These are phyloP conservation scores for Scorias spongiosa DNA, from an alignment of 2,329 filamentous ascomycete genomes.

Conservation along the genomic window DNA sequence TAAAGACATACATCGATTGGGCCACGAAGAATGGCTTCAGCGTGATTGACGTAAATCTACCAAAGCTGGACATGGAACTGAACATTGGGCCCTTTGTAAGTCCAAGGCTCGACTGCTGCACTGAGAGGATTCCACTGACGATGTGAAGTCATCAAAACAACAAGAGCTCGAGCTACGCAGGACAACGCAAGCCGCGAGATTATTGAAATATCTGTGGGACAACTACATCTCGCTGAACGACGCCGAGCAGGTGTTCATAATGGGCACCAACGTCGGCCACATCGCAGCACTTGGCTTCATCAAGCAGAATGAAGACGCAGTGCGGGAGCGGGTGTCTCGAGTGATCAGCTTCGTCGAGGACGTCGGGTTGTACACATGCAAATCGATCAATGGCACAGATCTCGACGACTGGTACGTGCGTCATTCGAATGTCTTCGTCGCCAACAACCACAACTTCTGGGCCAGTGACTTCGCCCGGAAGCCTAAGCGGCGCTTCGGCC, in stretches of 20 bases:
- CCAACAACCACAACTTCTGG: conserved; percentile 60
- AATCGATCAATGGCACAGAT: conserved; percentile 47
- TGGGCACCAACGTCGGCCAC: conserved; percentile 85
- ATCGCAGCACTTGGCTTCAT: conserved; percentile 69
- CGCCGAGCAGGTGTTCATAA: conserved; percentile 60
- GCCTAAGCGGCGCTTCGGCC: conserved; percentile 42
- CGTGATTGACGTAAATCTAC: conserved; percentile 84
- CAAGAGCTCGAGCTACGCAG: no score
- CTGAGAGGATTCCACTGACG: no score
- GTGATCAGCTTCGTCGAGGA: conserved; percentile 71
- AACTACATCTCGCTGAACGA: conserved; percentile 77
- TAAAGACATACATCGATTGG: conserved; percentile 73
- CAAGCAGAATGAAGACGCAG: conserved; percentile 47
- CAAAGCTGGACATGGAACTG: conserved; percentile 25
- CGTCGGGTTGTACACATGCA: conserved; percentile 59
- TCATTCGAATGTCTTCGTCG: conserved; percentile 67
- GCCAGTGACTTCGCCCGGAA: conserved; percentile 43
- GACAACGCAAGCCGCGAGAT: conserved; percentile 40
- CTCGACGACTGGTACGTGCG: conserved; percentile 75
- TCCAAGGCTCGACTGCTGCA: background rate
- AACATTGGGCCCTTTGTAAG: background rate
- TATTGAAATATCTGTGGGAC: conserved; percentile 85
- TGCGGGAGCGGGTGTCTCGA: conserved; percentile 52
- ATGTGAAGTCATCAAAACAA: no score
- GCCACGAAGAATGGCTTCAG: conserved; percentile 61